A percentile compares a stretch with the other conserved stretches of the same genome.
Conservation (phyloP, 495 filamentous ascomycete genomes). For the Podospora pseudocomata region DNA sequence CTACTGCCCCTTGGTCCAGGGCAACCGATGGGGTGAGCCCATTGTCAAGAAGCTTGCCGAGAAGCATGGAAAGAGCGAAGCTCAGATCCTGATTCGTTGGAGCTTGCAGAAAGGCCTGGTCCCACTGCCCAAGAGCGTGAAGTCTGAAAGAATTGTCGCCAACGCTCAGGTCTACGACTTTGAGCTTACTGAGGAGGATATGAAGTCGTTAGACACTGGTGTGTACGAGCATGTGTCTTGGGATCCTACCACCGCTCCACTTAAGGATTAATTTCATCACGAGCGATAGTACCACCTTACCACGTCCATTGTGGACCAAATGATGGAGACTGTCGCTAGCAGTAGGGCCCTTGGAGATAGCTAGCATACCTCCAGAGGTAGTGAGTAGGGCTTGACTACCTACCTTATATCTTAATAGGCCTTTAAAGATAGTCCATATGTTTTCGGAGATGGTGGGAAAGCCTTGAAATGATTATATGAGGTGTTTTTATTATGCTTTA, state of each 20-base stretch:
- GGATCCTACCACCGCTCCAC: conserved; percentile 53
- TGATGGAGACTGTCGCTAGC: too few species aligned
- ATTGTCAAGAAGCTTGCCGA: conserved; percentile 55
- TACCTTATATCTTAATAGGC: too few species aligned
- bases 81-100: conserved; percentile 82
- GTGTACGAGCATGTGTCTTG: conserved; percentile 66
- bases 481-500: too few species aligned
- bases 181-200: conserved; percentile 63
- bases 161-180: conserved; percentile 82
- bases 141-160: conserved; percentile 61
- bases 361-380: too few species aligned
- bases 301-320: too few species aligned
- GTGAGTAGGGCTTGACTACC: too few species aligned
- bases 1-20: conserved; percentile 74
- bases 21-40: conserved; percentile 61
- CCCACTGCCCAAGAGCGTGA: conserved; percentile 75
- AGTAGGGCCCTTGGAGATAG: too few species aligned
- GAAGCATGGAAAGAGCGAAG: conserved; percentile 69
- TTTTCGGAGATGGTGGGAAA: too few species aligned
- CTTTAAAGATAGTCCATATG: too few species aligned
- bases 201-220: conserved; percentile 48
- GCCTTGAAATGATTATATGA: too few species aligned
- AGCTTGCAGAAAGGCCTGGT: conserved; percentile 77
- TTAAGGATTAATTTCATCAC: conserved; percentile 14
- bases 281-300: too few species aligned